A percentile compares a stretch with the other conserved stretches of the same genome.
phyloP scores from a whole-genome alignment of 1,284 basidiomycete genomes.

The Apiotrichum montevideense region DNA sequence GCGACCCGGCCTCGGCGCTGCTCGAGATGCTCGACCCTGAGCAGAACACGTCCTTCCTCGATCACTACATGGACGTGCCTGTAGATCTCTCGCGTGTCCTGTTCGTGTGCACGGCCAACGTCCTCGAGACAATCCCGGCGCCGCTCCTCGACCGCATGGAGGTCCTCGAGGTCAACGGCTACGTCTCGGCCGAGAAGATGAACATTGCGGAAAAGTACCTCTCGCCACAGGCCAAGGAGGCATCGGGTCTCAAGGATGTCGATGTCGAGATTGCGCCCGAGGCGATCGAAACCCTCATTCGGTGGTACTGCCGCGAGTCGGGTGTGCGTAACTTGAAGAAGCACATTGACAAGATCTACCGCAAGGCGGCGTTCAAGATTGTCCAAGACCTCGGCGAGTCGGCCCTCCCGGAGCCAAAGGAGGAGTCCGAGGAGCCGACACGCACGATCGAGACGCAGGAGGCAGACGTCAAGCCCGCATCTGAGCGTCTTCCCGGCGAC shows the following conservation, averaged over 20 bases:
- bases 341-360: slow-evolving; percentile 96
- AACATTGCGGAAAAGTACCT: slow-evolving; percentile 89
- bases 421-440: slow-evolving; percentile 8
- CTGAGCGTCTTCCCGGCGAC: slow-evolving; percentile 43
- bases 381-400: slow-evolving; percentile 88
- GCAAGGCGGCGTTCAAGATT: slow-evolving; percentile 90
- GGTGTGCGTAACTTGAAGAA: slow-evolving; percentile 93
- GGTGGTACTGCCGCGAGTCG: slow-evolving; percentile 94
- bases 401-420: slow-evolving; percentile 63
- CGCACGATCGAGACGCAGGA: slow-evolving; percentile 32
- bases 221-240: slow-evolving; percentile 88
- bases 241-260: slow-evolving; percentile 75
- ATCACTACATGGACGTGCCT: slow-evolving; percentile 97
- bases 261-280: slow-evolving; percentile 71
- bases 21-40: slow-evolving; percentile 98
- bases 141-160: slow-evolving; percentile 96
- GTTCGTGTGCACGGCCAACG: slow-evolving; percentile 96
- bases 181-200: slow-evolving; percentile 93
- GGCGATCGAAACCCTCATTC: slow-evolving; percentile 84
- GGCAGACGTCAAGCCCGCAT: slow-evolving; percentile 41
- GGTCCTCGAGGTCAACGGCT: slow-evolving; percentile 91
- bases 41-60: slow-evolving; percentile 92
- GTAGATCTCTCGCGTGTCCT: slow-evolving; percentile 93
- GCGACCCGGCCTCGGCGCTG: slow-evolving; percentile 88
- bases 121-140: slow-evolving; percentile 91